Evolutionary conservation across 106 monocot genomes (phyloP), one percentile per base, ranked within the genome.

Genomic region (Posidonia australis): DNA sequence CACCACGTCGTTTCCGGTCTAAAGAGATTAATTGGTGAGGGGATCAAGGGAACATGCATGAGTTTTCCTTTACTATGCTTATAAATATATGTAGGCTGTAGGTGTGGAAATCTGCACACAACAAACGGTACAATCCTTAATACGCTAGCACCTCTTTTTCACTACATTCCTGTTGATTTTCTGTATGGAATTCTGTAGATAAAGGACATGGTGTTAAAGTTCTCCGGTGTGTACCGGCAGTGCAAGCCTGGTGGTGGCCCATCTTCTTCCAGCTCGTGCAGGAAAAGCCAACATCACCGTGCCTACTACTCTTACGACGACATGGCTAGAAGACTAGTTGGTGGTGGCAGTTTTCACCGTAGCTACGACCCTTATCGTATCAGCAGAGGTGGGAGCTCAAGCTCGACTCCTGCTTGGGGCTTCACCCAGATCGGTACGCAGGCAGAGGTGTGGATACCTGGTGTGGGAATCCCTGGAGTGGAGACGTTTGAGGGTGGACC

Each of bases 121-220:
- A 36, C 36, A 36, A 7, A 7, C 36, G 7, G 36, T 2, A 7
- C 7, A 36, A 7, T 36, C 36, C 36, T 7, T 36, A 7, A 4
- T 36, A 36, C 36, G 2, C 36, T 36, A 36, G 36, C 7, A 36
- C 36, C 36, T 36, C 36, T 36, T 36, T 36, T 36, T 36, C 36
- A 36, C 7, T 36, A 7, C 36, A 7, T 36, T 36, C n/a, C 36
- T 21, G 18, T 44, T 31, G 9, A 62, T 41, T 6, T 17, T 22
- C 11, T 18, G 12, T 21, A 1, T 13, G 1, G 74, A 64, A 43
- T 31, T 42, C 18, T 63, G 54, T 78, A 96, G 94, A 69, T 96
- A 26, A 96, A 90, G 67, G 90, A 90, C 76, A 90, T 90, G 90
- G 90, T 84, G 55, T 51, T 96, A 36, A 90, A 87, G 68, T 69